Percentiles rank a stretch among this genome's conserved stretches.
Conservation (phyloP, 495 filamentous ascomycete species). For the Aspergillus egyptiacus region DNA sequence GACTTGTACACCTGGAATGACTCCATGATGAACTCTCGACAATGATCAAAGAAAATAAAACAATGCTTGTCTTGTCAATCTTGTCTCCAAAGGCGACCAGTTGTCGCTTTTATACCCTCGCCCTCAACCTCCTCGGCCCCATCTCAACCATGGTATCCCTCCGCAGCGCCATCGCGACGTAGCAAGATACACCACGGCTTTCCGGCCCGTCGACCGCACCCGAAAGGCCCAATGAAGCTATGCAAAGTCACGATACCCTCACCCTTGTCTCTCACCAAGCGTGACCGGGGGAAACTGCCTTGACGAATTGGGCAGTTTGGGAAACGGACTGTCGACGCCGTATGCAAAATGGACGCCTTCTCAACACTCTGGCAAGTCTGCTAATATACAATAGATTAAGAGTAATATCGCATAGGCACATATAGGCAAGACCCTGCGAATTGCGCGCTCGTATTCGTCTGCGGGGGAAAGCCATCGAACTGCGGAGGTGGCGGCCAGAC, state of each 20-base stretch:
- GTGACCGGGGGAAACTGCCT: slow-evolving; percentile 6
- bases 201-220: slow-evolving; percentile 13
- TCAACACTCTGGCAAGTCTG: not conserved
- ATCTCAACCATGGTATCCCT: too few species aligned
- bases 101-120: slow-evolving; percentile 7
- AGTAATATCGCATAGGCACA: slow-evolving; percentile 1
- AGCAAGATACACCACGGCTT: slow-evolving; percentile 4
- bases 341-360: not conserved
- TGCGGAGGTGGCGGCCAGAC: not conserved
- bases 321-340: not conserved
- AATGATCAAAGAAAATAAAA: too few species aligned
- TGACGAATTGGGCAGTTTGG: slow-evolving; percentile 15
- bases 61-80: too few species aligned
- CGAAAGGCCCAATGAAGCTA: not conserved
- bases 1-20: slow-evolving; percentile 16
- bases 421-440: slow-evolving; percentile 4
- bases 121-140: too few species aligned
- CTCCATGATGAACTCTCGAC: too few species aligned
- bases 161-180: not conserved
- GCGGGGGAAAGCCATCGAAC: slow-evolving; percentile 2
- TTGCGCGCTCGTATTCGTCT: not conserved
- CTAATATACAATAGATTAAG: slow-evolving; percentile 8
- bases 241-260: not conserved
- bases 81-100: too few species aligned
- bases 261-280: not conserved